These are phyloP conservation scores for Penicillium sp. DNA, from an alignment of 2,329 filamentous ascomycete species.

Conservation along the genomic window DNA sequence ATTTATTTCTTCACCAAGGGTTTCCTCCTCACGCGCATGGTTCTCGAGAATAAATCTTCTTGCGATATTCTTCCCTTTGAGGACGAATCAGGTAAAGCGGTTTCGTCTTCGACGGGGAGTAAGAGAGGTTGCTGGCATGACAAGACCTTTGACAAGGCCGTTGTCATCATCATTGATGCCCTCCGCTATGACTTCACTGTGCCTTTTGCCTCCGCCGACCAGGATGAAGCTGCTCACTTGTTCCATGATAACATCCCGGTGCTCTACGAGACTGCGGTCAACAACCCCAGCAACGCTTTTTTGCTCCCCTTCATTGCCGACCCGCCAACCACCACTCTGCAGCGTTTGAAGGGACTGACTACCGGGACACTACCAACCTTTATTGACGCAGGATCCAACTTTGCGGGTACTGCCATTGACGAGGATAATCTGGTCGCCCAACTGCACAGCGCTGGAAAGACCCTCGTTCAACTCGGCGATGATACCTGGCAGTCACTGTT, in stretches of 20 bases:
- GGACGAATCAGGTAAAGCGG: constrained; percentile 29
- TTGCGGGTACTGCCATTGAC: constrained; percentile 91
- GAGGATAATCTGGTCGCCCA: constrained; percentile 80
- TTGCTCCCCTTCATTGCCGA: constrained; percentile 95
- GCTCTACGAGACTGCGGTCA: constrained; percentile 77
- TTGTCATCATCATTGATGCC: constrained; percentile 89
- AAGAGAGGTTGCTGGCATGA: constrained; percentile 90
- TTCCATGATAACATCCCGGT: constrained; percentile 90
- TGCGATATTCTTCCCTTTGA: constrained; percentile 71
- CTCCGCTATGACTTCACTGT: constrained; percentile 96
- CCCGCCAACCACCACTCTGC: constrained; percentile 89
- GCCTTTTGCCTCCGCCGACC: constrained; percentile 62
- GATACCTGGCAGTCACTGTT: constrained; percentile 96
- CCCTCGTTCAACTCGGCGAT: constrained; percentile 91
- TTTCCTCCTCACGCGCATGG: constrained; percentile 85
- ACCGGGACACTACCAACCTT: constrained; percentile 96
- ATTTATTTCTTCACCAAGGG: constrained; percentile 93
- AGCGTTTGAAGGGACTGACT: constrained; percentile 89
- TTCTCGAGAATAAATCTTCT: constrained; percentile 74
- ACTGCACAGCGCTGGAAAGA: constrained; percentile 67
- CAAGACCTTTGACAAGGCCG: constrained; percentile 87
- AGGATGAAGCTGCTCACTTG: constrained; percentile 55
- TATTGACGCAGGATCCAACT: constrained; percentile 90
- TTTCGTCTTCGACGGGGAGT: constrained; percentile 30
- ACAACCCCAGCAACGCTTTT: constrained; percentile 79